Conservation (phyloP, 116 monocot genomes). For the Posidonia oceanica region DNA sequence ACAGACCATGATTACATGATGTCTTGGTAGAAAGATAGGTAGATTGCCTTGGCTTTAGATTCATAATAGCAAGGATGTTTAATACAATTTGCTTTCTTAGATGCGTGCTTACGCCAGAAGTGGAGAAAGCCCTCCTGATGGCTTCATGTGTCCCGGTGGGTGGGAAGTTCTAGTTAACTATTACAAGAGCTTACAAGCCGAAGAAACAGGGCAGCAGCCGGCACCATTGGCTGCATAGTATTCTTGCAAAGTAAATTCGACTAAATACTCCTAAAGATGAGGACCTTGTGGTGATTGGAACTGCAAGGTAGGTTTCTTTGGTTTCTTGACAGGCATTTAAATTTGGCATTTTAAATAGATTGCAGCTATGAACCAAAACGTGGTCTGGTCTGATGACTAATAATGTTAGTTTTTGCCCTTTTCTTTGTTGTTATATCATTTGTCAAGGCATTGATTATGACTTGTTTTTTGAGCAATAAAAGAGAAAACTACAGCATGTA, state of each 20-base stretch:
- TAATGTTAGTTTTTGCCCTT: too few species aligned
- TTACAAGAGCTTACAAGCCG: slow-evolving; percentile 69
- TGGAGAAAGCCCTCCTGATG: slow-evolving; percentile 91
- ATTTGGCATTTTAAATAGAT: too few species aligned
- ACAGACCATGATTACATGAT: neutral
- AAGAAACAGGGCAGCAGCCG: slow-evolving; percentile 26
- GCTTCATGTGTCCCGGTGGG: slow-evolving; percentile 97
- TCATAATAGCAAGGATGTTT: neutral
- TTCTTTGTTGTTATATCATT: too few species aligned
- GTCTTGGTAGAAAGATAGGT: neutral
- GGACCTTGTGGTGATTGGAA: slow-evolving; percentile 2
- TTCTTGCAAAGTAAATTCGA: neutral
- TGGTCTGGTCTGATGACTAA: too few species aligned
- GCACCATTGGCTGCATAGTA: slow-evolving; percentile 7
- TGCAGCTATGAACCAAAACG: too few species aligned
- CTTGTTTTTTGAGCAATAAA: too few species aligned
- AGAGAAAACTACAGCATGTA: too few species aligned
- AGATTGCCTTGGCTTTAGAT: neutral
- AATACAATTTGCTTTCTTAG: slow-evolving; percentile 17
- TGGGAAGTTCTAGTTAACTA: slow-evolving; percentile 91
- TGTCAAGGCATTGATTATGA: too few species aligned
- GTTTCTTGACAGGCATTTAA: neutral
- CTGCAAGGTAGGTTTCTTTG: slow-evolving; percentile 10
- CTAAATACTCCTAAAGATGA: neutral
- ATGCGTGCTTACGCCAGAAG: slow-evolving; percentile 78